These are phyloP conservation scores for Nigrospora sphaerica DNA, from an alignment of 2,329 filamentous ascomycete genomes.

Conservation along the genomic window DNA sequence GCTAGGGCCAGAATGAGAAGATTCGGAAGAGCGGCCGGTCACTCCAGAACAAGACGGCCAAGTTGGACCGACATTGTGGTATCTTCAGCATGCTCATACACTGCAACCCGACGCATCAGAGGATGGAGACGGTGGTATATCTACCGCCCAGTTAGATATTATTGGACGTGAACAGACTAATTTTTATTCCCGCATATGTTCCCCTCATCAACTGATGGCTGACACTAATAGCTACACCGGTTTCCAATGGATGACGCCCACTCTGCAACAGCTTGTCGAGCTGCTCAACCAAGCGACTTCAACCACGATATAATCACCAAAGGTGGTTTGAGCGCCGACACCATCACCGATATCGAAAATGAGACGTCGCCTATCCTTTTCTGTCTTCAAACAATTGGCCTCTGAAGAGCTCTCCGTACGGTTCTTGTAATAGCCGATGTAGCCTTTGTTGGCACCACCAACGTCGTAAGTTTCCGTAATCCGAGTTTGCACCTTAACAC, in stretches of 20 bases:
- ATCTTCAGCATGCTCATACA: too few species aligned
- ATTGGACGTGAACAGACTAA: background rate
- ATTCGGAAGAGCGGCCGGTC: too few species aligned
- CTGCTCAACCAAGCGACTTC: background rate
- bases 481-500: background rate
- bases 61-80: too few species aligned
- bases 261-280: background rate
- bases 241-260: background rate
- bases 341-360: background rate
- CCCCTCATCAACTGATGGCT: background rate
- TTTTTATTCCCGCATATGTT: background rate
- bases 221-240: background rate
- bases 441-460: too few species aligned
- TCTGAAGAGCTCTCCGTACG: too few species aligned
- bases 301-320: background rate
- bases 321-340: background rate
- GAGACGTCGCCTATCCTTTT: too few species aligned
- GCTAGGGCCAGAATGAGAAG: background rate
- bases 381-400: too few species aligned
- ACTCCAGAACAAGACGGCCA: background rate
- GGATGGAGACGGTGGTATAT: background rate
- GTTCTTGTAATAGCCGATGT: too few species aligned
- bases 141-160: background rate
- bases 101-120: background rate
- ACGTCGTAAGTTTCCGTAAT: too few species aligned